Base-by-base conservation (phyloP, 75 land plant species). In the Pinus tabuliformis region DNA sequence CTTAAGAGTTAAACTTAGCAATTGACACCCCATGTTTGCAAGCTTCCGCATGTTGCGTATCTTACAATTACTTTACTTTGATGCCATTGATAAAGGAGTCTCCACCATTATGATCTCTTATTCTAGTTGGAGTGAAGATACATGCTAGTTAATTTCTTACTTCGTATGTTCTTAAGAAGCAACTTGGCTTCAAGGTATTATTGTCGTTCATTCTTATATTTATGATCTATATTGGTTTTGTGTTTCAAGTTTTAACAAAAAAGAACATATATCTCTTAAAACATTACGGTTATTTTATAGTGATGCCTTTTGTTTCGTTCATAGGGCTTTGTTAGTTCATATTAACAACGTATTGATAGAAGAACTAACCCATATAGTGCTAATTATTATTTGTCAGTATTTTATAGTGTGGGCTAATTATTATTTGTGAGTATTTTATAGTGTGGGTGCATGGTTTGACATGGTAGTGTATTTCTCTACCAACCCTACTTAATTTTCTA, bases 111-210 rank as follows among this genome's bases (percentile, higher is more conserved):
- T 92, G 95, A 79, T 82, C 36, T 90, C 93, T 24, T 90, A 90
- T 76, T 83, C 85, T 24, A 88, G 93, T 80, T 88, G 84, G 91
- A 92, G 90, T 81, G 95, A 92, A 90, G 73, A 92, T 92, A 93
- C 95, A 92, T 63, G 85, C 83, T 20, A 90, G 88, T 68, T 73
- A 62, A 20, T 75, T 80, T 24, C 77, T 88, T 2, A 45, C 87
- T 71, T 84, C 95, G 18, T 70, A 80, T 17, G 81, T 75, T 58
- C 89, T 91, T 72, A 91, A 91, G 76, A 73, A 86, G 62, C 78
- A 56, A 15, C 80, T 91, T 1, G 26, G 64, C 22, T 91, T 91
- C 80, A 89, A 80, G 83, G 90, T 81, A 73, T 21, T 26, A 62
- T 12, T 62, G 28, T 16, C 28, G 33, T 64, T 16, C 5, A 33